Conservation (phyloP, 768 basidiomycete genomes). For the Tubosaeta sp. region DNA sequence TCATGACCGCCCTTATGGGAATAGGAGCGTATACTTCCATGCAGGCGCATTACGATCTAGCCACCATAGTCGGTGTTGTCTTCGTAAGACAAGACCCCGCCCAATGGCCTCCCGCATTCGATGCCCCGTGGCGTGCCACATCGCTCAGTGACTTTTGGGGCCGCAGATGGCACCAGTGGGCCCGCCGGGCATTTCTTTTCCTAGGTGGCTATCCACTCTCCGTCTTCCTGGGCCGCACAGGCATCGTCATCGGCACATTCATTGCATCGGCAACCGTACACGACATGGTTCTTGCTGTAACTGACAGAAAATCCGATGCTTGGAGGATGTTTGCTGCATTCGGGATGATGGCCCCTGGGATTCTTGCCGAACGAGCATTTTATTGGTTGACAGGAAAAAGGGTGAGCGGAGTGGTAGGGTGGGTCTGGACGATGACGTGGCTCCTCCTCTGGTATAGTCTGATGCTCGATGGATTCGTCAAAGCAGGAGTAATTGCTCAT, state of each 20-base stretch:
- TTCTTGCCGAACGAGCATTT: constrained; percentile 9
- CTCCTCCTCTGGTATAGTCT: constrained; percentile 2
- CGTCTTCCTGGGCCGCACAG: not conserved
- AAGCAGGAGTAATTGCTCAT: no score
- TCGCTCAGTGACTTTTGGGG: constrained; percentile 37
- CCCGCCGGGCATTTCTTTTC: constrained; percentile 30
- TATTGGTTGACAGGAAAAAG: no score
- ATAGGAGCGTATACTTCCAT: no score
- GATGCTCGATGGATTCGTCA: no score
- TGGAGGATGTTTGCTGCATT: constrained; percentile 45
- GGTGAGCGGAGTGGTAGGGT: no score
- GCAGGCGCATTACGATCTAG: no score
- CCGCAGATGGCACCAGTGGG: constrained; percentile 9
- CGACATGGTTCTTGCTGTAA: constrained; percentile 45
- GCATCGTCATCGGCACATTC: not conserved
- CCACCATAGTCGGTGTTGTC: no score
- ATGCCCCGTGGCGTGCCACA: constrained; percentile 33
- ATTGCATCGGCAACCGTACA: not conserved
- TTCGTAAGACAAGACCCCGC: no score
- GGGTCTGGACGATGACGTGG: constrained; percentile 17
- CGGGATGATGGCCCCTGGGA: constrained; percentile 49
- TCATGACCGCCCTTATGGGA: constrained; percentile 34
- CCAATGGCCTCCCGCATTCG: constrained; percentile 23
- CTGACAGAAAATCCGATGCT: constrained; percentile 46
- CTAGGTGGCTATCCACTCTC: constrained; percentile 1